A percentile compares a stretch with the other conserved stretches of the same genome.
These are phyloP conservation scores for Pichia sp. DNA, from an alignment of 1,139 yeast species.

Conservation along the genomic window DNA sequence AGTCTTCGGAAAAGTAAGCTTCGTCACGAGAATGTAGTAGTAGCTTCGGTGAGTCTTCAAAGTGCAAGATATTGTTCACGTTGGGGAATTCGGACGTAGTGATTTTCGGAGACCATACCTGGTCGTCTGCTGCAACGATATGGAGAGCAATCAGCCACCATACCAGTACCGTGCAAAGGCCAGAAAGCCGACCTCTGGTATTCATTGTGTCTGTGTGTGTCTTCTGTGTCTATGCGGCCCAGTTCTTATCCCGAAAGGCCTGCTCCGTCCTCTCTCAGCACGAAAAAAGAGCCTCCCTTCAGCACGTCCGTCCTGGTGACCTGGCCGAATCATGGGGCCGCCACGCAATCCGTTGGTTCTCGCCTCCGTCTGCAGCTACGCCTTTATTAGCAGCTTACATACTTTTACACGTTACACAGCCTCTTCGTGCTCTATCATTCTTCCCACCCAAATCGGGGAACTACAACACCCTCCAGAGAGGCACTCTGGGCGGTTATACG, in stretches of 20 bases:
- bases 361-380: no score
- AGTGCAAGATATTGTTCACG: constrained; percentile 34
- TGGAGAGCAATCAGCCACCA: not conserved
- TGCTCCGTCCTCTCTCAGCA: no score
- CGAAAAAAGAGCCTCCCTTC: no score
- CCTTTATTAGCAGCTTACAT: not conserved
- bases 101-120: constrained; percentile 6
- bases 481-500: constrained; percentile 21
- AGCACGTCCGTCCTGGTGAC: no score
- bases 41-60: constrained; percentile 54
- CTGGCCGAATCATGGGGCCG: no score
- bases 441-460: not conserved
- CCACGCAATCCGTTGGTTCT: no score
- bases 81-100: constrained; percentile 1
- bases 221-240: not conserved
- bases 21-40: constrained; percentile 36
- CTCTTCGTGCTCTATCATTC: not conserved
- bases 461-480: constrained; percentile 10
- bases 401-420: not conserved
- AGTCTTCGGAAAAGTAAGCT: constrained; percentile 47
- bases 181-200: not conserved
- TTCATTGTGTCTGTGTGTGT: not conserved
- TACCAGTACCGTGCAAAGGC: not conserved
- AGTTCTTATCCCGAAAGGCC: no score
- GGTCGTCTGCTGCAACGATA: constrained; percentile 1